These are phyloP conservation scores for Rhododendron vialii DNA, from an alignment of 148 eudicot species.

Conservation along the genomic window DNA sequence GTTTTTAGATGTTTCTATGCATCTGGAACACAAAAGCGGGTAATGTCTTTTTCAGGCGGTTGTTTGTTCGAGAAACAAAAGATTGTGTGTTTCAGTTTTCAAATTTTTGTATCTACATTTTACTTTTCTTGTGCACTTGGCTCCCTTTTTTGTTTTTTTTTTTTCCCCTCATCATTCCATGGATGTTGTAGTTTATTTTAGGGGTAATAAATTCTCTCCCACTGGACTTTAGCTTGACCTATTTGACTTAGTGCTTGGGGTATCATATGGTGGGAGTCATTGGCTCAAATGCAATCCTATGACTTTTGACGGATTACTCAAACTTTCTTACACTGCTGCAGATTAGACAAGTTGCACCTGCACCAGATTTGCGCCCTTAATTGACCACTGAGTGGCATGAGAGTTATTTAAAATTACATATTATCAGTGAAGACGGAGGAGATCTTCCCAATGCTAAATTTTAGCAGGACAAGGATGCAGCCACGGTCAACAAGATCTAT, in stretches of 20 bases:
- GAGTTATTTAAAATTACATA: not conserved
- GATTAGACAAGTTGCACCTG: not conserved
- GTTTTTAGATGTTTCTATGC: not conserved
- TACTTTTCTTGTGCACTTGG: not conserved
- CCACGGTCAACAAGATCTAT: slow-evolving; percentile 36
- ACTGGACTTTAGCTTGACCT: not conserved
- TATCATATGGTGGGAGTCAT: not conserved
- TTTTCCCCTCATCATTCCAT: not conserved
- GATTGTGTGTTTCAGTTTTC: not conserved
- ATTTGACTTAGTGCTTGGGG: not conserved
- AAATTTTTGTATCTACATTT: not conserved
- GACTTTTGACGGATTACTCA: not conserved
- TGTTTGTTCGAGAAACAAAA: not conserved
- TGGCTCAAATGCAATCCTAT: not conserved
- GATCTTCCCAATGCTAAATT: slow-evolving; percentile 34
- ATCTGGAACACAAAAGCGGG: not conserved
- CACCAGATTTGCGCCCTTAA: not conserved
- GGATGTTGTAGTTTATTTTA: not conserved
- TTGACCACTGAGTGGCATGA: slow-evolving; percentile 2
- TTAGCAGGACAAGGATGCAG: slow-evolving; percentile 39
- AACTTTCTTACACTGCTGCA: not conserved
- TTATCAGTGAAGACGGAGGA: not conserved
- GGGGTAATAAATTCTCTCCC: not conserved
- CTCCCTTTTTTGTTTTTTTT: not conserved
- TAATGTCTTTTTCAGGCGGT: not conserved